These are phyloP conservation scores for Macrocybe gigantea DNA, from an alignment of 768 basidiomycete genomes.

Conservation along the genomic window DNA sequence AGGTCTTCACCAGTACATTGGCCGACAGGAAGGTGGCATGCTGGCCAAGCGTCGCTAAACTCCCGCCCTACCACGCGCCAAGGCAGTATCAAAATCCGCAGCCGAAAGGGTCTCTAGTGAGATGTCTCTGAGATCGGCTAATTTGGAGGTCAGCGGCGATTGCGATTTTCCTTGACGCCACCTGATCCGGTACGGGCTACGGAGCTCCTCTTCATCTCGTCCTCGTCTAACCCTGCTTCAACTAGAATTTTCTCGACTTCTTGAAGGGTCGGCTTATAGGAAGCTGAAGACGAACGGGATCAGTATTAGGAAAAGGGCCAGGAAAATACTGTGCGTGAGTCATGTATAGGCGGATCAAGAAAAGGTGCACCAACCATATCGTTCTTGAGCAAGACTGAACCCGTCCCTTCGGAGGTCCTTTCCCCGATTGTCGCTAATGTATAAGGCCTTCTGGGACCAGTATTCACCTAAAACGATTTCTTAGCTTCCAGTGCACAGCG, in stretches of 20 bases:
- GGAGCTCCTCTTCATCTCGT: conserved; percentile 64
- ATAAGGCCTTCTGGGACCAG: conserved; percentile 73
- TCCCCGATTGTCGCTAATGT: conserved; percentile 57
- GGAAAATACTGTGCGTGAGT: background rate
- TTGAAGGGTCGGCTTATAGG: conserved; percentile 75
- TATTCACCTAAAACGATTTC: conserved; percentile 47
- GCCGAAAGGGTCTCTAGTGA: too few species aligned
- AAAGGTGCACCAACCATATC: conserved; percentile 50
- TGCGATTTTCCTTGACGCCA: conserved; percentile 45
- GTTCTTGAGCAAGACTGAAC: conserved; percentile 68
- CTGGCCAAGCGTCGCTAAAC: too few species aligned
- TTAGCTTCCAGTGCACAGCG: background rate
- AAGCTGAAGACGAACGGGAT: conserved; percentile 32
- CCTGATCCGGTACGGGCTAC: conserved; percentile 31
- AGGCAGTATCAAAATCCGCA: too few species aligned
- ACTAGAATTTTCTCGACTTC: conserved; percentile 80
- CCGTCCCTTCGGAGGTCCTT: conserved; percentile 76
- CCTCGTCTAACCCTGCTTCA: conserved; percentile 81
- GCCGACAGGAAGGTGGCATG: too few species aligned
- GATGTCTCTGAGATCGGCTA: too few species aligned
- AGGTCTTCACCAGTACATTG: too few species aligned
- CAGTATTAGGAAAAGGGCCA: background rate
- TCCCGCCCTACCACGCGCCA: too few species aligned
- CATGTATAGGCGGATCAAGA: background rate
- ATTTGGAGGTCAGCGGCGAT: conserved; percentile 24